These are phyloP conservation scores for Sclerotinia borealis DNA, from an alignment of 2,329 filamentous ascomycete species.

Conservation along the genomic window DNA sequence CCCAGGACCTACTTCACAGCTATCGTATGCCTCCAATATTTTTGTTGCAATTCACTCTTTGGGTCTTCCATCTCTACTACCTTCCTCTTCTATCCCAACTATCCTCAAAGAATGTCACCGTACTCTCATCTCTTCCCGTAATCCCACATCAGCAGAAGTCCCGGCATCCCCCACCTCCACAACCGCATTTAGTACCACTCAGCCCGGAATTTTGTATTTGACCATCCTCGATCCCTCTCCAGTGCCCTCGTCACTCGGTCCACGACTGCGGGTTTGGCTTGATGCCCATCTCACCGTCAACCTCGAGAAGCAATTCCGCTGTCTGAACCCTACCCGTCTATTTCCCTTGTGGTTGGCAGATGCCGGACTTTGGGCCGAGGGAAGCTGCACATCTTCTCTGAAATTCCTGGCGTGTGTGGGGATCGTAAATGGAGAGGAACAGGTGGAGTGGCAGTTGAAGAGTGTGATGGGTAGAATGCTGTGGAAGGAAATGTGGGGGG, in stretches of 20 bases:
- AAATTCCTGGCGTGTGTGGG: conserved; percentile 23
- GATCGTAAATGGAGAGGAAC: conserved; percentile 20
- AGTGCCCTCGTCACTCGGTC: conserved; percentile 48
- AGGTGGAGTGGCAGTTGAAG: conserved; percentile 40
- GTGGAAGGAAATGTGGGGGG: conserved; percentile 57
- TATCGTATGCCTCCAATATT: conserved; percentile 32
- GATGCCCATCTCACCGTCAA: conserved; percentile 54
- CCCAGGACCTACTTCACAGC: conserved; percentile 35
- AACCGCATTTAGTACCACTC: neutral
- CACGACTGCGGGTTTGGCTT: conserved; percentile 53
- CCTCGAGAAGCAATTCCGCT: conserved; percentile 52
- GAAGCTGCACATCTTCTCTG: conserved; percentile 22
- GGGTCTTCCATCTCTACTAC: conserved; percentile 49
- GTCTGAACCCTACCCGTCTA: conserved; percentile 50
- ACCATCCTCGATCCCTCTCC: conserved; percentile 59
- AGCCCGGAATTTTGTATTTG: conserved; percentile 49
- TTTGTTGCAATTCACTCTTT: conserved; percentile 49
- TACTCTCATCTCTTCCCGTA: conserved; percentile 40
- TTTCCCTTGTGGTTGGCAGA: conserved; percentile 55
- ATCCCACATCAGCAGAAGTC: neutral
- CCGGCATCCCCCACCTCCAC: neutral
- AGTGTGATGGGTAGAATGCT: conserved; percentile 50
- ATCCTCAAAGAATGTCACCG: conserved; percentile 52
- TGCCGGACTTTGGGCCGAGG: conserved; percentile 43
- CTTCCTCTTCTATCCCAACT: conserved; percentile 49